Conservation (phyloP, 1,284 basidiomycete species). For the Ceratobasidium sp. region DNA sequence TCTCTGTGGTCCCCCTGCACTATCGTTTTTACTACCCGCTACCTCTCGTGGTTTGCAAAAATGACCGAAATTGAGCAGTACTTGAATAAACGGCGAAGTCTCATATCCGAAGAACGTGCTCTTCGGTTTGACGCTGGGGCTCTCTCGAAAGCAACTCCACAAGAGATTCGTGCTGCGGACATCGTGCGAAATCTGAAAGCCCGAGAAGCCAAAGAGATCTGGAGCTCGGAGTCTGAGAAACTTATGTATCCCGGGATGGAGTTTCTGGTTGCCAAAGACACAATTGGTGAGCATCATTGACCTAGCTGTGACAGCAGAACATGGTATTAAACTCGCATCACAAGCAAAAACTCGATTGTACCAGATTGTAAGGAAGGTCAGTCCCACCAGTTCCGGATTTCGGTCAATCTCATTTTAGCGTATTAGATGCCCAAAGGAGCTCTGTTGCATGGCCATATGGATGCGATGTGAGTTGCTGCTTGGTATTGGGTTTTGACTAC, state of each 20-base stretch:
- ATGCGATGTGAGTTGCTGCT: conserved; percentile 63
- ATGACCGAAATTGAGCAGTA: conserved; percentile 9
- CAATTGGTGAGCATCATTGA: conserved; percentile 18
- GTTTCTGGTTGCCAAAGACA: conserved; percentile 70
- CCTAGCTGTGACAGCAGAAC: conserved; percentile 55
- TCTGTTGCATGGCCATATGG: conserved; percentile 76
- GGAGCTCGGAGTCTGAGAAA: conserved; percentile 67
- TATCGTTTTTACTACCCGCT: neutral
- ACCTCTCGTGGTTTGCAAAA: neutral
- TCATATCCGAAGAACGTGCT: conserved; percentile 67
- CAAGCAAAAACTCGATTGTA: conserved; percentile 69
- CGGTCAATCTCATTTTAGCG: neutral
- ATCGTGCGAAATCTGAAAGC: conserved; percentile 68
- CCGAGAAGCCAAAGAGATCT: conserved; percentile 68
- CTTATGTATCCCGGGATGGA: conserved; percentile 80
- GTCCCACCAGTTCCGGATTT: no score
- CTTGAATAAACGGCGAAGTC: conserved; percentile 58
- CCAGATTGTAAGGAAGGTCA: conserved; percentile 68
- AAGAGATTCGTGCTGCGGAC: conserved; percentile 65
- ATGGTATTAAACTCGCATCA: neutral
- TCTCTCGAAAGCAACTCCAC: conserved; percentile 53
- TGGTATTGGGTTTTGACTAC: neutral
- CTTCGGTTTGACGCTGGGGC: conserved; percentile 59
- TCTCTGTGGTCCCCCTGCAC: neutral
- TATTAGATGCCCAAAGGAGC: conserved; percentile 81